Conservation (phyloP, 208 protist genomes). For the Plasmodiophora brassicae region DNA sequence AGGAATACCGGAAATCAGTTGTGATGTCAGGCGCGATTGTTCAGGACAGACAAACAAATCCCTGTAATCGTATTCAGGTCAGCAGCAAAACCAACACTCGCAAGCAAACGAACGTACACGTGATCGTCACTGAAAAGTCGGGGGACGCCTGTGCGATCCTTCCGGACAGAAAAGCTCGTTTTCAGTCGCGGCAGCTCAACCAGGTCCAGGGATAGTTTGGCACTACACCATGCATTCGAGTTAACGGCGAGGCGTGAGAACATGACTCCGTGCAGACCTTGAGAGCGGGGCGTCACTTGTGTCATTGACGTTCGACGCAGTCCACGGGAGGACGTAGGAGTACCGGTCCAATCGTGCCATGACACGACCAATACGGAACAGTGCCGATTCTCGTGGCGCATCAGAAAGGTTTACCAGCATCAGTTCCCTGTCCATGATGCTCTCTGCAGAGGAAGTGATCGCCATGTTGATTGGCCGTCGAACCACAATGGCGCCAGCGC, state of each 20-base stretch:
- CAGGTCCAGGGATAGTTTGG: conserved; percentile 52
- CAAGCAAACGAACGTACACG: conserved; percentile 42
- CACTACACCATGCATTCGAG: not conserved
- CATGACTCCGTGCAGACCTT: not conserved
- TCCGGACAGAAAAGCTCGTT: conserved; percentile 68
- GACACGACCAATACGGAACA: conserved; percentile 53
- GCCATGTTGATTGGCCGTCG: not conserved
- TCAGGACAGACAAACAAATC: conserved; percentile 46
- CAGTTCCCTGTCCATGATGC: conserved; percentile 52
- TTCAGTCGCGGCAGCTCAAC: conserved; percentile 81
- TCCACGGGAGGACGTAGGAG: conserved; percentile 78
- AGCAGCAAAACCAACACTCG: not conserved
- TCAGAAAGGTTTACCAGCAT: conserved; percentile 60
- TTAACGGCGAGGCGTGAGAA: not conserved
- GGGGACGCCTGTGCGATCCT: not conserved
- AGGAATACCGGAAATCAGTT: conserved; percentile 48
- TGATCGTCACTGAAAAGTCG: conserved; percentile 47
- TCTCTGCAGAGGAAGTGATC: not conserved
- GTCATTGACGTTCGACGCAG: conserved; percentile 37
- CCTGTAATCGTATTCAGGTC: not conserved
- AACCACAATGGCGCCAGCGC: not conserved
- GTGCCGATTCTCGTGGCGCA: conserved; percentile 44
- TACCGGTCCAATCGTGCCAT: conserved; percentile 71
- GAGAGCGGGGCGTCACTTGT: not conserved
- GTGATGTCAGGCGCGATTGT: not conserved